These are phyloP conservation scores for Aspergillus neotritici DNA, from an alignment of 2,329 filamentous ascomycete genomes.

Conservation along the genomic window DNA sequence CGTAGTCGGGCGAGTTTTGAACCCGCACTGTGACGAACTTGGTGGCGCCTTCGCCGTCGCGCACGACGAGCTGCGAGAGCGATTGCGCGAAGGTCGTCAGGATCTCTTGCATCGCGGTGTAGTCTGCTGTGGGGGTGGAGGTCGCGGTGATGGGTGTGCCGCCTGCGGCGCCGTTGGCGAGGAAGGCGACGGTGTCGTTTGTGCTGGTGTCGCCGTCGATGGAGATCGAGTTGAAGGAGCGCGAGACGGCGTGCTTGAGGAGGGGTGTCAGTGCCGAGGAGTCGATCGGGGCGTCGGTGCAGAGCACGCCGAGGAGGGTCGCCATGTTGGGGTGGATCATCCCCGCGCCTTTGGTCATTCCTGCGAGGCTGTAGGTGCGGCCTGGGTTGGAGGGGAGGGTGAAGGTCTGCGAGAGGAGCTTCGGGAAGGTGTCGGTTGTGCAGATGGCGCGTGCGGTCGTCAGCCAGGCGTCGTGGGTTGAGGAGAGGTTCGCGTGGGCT, in stretches of 20 bases:
- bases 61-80: slow-evolving; percentile 85
- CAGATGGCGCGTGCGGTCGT: slow-evolving; percentile 84
- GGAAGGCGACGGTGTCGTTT: slow-evolving; percentile 88
- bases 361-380: slow-evolving; percentile 75
- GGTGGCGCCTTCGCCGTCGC: slow-evolving; percentile 93
- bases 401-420: slow-evolving; percentile 81
- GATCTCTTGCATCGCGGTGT: slow-evolving; percentile 62
- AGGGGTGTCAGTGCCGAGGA: slow-evolving; percentile 61
- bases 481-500: slow-evolving; percentile 65
- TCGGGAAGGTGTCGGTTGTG: slow-evolving; percentile 97
- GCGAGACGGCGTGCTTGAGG: slow-evolving; percentile 68
- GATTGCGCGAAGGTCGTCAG: slow-evolving; percentile 74
- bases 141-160: slow-evolving; percentile 55
- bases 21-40: slow-evolving; percentile 96
- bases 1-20: slow-evolving; percentile 62
- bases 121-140: slow-evolving; percentile 51
- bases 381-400: slow-evolving; percentile 72
- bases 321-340: slow-evolving; percentile 99
- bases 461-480: slow-evolving; percentile 80
- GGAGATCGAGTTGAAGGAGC: slow-evolving; percentile 93
- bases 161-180: slow-evolving; percentile 92
- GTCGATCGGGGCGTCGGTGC: slow-evolving; percentile 80
- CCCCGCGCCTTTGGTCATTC: slow-evolving; percentile 95
- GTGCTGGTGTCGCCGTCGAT: slow-evolving; percentile 97
- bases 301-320: slow-evolving; percentile 83